Evolutionary conservation across 805 yeast genomes (phyloP), one percentile per base, ranked within the genome.

Genomic region (Wickerhamiella alocasiicola): DNA sequence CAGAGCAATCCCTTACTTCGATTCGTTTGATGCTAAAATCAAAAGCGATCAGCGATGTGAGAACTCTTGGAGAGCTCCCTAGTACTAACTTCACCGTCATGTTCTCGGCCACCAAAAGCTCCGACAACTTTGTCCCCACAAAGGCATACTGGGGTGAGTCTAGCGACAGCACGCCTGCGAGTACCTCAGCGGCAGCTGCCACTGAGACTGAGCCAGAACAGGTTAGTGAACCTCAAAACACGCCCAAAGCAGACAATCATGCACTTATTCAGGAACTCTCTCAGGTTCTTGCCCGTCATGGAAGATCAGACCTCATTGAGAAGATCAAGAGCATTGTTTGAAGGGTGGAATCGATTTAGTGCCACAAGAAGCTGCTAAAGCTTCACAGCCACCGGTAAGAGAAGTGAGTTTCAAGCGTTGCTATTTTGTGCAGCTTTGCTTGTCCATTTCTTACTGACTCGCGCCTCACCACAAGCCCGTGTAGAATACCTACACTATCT

Each of bases 41-140:
- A 7, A 46, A 45, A 34, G 55, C 52, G 11, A 34, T 51, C 9
- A 17, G 43, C 23, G 55, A 52, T 35, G 39, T 46, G n/a, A 43
- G 48, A 15, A 47, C 43, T 29, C 36, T 52, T 3, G 31, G 42
- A 7, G 54, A 50, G 33, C 43, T 52, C 7, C 29, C 49, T 4
- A 13, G 40, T 19, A 38, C 42, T 2, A 45, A 44, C 15, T 45
- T 52, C 37, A 49, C 51, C 2, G 54, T 50, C 6, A 49, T 52
- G 53, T 31, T 46, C 31, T 28, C 42, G 2, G 15, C 19, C 27
- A 15, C 36, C 5, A 29, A 31, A 11, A 36, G 40, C 2, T 44
- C 24, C 16, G 44, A 43, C 9, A 44, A 46, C n/a, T 47, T 49
- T 3, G 39, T 49, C 3, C 41, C 49, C 6, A 31, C 46, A 1